Base-by-base conservation (phyloP, 305 asterid genomes). In the Rubia tinctorum region DNA sequence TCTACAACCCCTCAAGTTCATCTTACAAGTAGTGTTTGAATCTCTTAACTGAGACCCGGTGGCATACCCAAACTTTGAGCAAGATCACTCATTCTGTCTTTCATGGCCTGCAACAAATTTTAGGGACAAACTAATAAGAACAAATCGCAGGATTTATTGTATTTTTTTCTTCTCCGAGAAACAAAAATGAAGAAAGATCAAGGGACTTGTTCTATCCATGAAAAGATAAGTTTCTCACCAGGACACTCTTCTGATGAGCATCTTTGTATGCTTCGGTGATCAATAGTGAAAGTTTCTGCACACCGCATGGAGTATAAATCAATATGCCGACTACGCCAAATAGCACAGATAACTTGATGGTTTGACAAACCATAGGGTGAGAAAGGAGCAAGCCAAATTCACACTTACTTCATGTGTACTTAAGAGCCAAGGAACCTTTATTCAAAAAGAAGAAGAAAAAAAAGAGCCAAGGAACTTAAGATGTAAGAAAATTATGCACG, bases 41-140 rank as follows among this genome's bases (percentile, higher is more conserved):
- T 60, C 87, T 81, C 59, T 81, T 76, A 53, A 12, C 81, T 55
- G 69, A 81, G 83, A 37, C 83, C 83, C 37, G 82, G 93, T 55
- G 98, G 98, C 97, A 91, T 89, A 73, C 97, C 98, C 76, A 94
- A 81, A 89, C 98, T 93, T 80, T 91, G 96, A 30, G 98, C 97
- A 53, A 90, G 97, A 82, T 86, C 88, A 77, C 89, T 79, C 98
- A 93, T 93, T 81, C 97, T 85, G 60, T 91, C 96, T 74, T 93
- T 91, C 98, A 93, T 93, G 22, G 98, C 98, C 97, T 91, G 83
- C 73, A 82, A 20, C 59, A 63, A 5, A 49, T 23, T 0, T 44
- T 66, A 34, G 10, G 15, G 4, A 45, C 37, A 61, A 55, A 20
- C 44, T 20, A 65, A 39, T 43, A 15, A 58, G 55, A 7, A 7